These are phyloP conservation scores for Candida sp. DNA, from an alignment of 1,139 yeast species.

Conservation along the genomic window DNA sequence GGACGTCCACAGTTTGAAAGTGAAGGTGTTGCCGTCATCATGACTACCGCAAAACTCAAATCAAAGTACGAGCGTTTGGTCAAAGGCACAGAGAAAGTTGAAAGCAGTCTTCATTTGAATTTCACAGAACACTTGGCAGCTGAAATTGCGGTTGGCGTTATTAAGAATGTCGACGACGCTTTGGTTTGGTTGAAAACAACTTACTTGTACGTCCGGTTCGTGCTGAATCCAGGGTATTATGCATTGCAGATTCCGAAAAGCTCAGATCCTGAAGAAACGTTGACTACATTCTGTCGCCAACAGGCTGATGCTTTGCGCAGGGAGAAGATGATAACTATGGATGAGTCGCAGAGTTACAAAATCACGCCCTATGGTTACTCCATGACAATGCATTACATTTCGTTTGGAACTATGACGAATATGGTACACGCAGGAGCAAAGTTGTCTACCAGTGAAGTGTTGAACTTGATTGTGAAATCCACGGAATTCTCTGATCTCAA, in stretches of 20 bases:
- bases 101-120: conserved; percentile 50
- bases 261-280: conserved; percentile 23
- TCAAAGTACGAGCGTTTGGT: conserved; percentile 42
- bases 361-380: conserved; percentile 46
- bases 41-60: conserved; percentile 45
- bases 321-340: conserved; percentile 26
- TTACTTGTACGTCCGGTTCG: conserved; percentile 51
- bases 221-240: conserved; percentile 41
- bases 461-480: conserved; percentile 32
- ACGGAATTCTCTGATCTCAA: conserved; percentile 41
- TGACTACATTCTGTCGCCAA: conserved; percentile 29
- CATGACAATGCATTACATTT: conserved; percentile 50
- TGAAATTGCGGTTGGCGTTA: conserved; percentile 50
- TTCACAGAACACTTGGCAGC: conserved; percentile 52
- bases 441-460: conserved; percentile 22
- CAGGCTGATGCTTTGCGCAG: conserved; percentile 29
- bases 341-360: conserved; percentile 14
- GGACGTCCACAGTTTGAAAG: conserved; percentile 61
- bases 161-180: conserved; percentile 41
- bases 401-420: conserved; percentile 42
- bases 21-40: conserved; percentile 54
- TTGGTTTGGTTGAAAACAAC: conserved; percentile 55
- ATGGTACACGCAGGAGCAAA: conserved; percentile 21
- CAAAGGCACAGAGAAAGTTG: conserved; percentile 49
- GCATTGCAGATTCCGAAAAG: conserved; percentile 17